Evolutionary conservation across 495 filamentous ascomycete species (phyloP), one percentile per base, ranked within the genome.

Genomic region (Penicillium odoratum): DNA sequence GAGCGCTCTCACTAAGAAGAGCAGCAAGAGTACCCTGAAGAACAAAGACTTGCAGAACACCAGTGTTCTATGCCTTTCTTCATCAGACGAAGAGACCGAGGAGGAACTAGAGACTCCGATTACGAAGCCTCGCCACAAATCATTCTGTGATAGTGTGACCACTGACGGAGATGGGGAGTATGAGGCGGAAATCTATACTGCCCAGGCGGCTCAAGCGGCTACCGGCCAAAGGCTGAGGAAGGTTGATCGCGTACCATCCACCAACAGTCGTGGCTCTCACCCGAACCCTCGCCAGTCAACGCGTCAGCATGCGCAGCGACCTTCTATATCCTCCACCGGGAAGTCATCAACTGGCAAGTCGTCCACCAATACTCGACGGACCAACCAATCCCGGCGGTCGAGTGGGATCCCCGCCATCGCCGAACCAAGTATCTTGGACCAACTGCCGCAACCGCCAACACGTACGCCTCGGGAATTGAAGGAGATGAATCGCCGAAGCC

Each of bases 51-150:
- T 84, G 48, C 75, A 76, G 40, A 74, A 76, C 10, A 75, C 75
- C 8, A 85, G 82, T 60, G 74, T 84, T 10, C 74, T 85, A 6
- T 82, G 76, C 31, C 73, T 84, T 15, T 85, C 82, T 3, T 85
- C 81, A 15, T 85, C 82, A 0, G 81, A 83, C 45, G 78, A 81
- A 51, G 82, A 84, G 60, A 70, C 70, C 18, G 77, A 82, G 4
- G 67, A 73, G 1, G 71, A 71, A 11, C 60, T 55, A 4, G 60
- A 69, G 11, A 61, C 62, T 7, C 51, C 64, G 1, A 44, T 57
- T 5, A 58, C 51, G 8, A 54, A 59, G 43, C 55, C 53, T 28
- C 57, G 18, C 33, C 29, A 48, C 21, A 69, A 67, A 42, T 45
- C 42, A n/a, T 50, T 49, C 40, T 61, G 75, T 53, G 73, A 74